Percentiles rank a stretch among this genome's conserved stretches.
Conservation (phyloP, 164 flowering plant genomes). For the Vitis amurensis region DNA sequence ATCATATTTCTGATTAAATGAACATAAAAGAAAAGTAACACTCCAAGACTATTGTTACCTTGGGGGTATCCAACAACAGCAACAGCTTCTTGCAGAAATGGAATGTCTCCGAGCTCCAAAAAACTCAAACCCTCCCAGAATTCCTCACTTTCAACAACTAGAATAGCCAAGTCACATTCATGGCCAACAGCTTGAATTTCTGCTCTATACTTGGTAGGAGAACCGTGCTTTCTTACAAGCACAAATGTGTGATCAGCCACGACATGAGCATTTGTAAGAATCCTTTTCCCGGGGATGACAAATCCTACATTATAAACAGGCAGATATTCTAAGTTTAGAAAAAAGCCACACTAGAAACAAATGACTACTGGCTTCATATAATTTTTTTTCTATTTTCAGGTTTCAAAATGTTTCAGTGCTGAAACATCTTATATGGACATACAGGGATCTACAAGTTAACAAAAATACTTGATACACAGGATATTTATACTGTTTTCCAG, state of each 20-base stretch:
- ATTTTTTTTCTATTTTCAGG: no score
- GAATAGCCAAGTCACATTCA: constrained; percentile 93
- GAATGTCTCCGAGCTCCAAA: constrained; percentile 84
- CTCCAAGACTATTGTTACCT: constrained; percentile 39
- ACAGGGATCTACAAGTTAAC: neutral
- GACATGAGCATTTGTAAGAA: constrained; percentile 94
- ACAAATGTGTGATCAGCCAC: constrained; percentile 93
- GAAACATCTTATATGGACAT: no score
- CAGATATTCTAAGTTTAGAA: neutral
- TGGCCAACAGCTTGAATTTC: constrained; percentile 83
- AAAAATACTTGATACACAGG: neutral
- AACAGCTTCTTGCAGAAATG: constrained; percentile 87
- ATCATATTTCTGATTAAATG: no score
- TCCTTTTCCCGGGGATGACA: constrained; percentile 68
- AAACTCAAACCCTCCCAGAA: constrained; percentile 82
- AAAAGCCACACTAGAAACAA: neutral
- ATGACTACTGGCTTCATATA: no score
- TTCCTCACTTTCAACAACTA: constrained; percentile 70
- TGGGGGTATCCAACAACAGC: constrained; percentile 99
- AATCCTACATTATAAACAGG: constrained; percentile 53
- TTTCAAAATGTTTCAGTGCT: no score
- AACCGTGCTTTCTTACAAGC: constrained; percentile 92
- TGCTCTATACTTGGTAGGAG: constrained; percentile 84
- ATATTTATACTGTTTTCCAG: neutral
- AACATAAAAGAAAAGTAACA: no score